These are phyloP conservation scores for Chrysosporium keratinophilum DNA, from an alignment of 2,329 filamentous ascomycete genomes.

Conservation along the genomic window DNA sequence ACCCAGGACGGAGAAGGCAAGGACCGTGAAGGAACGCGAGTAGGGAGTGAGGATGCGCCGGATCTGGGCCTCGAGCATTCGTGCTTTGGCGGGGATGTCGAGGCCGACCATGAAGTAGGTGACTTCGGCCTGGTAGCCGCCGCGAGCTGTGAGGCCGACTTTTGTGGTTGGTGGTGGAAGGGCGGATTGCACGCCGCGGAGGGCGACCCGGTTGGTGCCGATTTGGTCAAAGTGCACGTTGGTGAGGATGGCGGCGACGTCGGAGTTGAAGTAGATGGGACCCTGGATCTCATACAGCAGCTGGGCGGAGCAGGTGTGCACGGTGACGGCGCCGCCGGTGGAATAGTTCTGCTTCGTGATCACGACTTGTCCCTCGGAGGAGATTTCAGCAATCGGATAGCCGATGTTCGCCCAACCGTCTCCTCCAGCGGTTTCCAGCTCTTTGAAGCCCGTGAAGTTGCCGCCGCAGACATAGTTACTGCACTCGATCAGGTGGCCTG, in stretches of 20 bases:
- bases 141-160: constrained; percentile 38
- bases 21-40: constrained; percentile 24
- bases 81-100: constrained; percentile 38
- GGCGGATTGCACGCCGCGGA: constrained; percentile 38
- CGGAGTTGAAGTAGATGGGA: constrained; percentile 48
- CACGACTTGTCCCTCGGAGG: constrained; percentile 30
- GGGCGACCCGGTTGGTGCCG: constrained; percentile 40
- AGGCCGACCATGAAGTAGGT: constrained; percentile 38
- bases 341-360: constrained; percentile 37
- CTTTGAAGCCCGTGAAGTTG: constrained; percentile 38
- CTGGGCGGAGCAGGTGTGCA: constrained; percentile 45
- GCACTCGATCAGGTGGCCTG: constrained; percentile 34
- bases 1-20: constrained; percentile 28
- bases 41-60: constrained; percentile 31
- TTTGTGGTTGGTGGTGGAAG: constrained; percentile 43
- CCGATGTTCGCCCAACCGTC: constrained; percentile 38
- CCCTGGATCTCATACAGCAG: constrained; percentile 48
- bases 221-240: constrained; percentile 45
- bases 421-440: constrained; percentile 21
- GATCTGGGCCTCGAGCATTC: constrained; percentile 39
- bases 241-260: constrained; percentile 45
- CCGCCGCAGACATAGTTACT: constrained; percentile 37
- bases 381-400: constrained; percentile 40
- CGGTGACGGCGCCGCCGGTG: constrained; percentile 34
- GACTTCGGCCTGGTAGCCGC: constrained; percentile 40